Base-by-base conservation (phyloP, 2,329 filamentous ascomycete species). In the Apiospora pterosperma region DNA sequence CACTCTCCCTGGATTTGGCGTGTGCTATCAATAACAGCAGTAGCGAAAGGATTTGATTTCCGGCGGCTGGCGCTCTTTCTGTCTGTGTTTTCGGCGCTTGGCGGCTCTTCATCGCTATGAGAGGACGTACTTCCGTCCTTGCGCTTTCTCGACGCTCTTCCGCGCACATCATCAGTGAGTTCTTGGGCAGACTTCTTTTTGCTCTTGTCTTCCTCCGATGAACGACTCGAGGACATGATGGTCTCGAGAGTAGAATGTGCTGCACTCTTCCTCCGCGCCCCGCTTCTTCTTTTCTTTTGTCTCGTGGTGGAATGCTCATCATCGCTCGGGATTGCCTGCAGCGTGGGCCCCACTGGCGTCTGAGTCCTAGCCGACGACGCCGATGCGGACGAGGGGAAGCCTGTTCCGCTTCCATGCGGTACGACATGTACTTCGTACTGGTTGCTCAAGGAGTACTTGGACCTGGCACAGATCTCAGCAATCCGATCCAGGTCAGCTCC, bases 391-490 rank as follows among this genome's bases (percentile, higher is more conserved):
- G 75, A 67, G 21, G 81, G 61, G 66, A 87, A 86, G 0, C 79
- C 76, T 1, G 82, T 74, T 4, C 87, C 86, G 1, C 84, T 85
- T 23, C 86, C 86, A 69, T 89, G 87, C 16, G 87, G 87, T 14
- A 84, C 79, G 65, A 89, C 85, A 69, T 90, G 88, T 7, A 88
- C 85, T 70, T 89, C 88, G 70, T 90, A 89, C 71, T 90, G 87
- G 73, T 89, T 88, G 74, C 87, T 89, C 62, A 90, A 73, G 44
- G 87, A 89, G 73, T 89, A 90, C 52, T 85, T 82, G 14, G 87
- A 89, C 38, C 85, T 81, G 41, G 88, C 88, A 75, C 87, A 90
- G 36, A 90, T 90, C 73, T 90, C 87, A 12, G 88, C 88, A 70
- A 90, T 90, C 44, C 86, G 83, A 67, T 90, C 87, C 61, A 90